Conservation (phyloP, 2,329 filamentous ascomycete species). For the Cladosporium velox region DNA sequence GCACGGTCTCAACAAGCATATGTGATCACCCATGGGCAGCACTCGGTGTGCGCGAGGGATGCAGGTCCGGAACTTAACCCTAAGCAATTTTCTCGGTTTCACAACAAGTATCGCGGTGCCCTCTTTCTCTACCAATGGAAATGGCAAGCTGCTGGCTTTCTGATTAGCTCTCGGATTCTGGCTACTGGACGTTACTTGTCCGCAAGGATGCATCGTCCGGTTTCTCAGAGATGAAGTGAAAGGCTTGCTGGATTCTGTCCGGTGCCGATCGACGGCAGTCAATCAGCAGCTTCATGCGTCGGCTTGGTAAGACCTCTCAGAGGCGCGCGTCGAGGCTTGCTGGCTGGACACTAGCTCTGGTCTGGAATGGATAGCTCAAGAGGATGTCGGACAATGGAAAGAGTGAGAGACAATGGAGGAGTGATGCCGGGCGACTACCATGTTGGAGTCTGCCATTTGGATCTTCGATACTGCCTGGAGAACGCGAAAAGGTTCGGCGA, state of each 20-base stretch:
- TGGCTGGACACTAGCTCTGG: constrained; percentile 73
- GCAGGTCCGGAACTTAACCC: constrained; percentile 92
- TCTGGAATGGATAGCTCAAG: constrained; percentile 59
- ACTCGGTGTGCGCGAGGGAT: constrained; percentile 51
- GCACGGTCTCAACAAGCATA: constrained; percentile 52
- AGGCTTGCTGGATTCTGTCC: constrained; percentile 33
- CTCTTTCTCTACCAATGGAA: constrained; percentile 10
- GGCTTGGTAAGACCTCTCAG: constrained; percentile 72
- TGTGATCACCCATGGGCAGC: constrained; percentile 15
- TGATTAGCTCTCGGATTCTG: constrained; percentile 28
- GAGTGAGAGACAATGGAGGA: constrained; percentile 53
- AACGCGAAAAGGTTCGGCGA: constrained; percentile 23
- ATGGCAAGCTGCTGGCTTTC: constrained; percentile 65
- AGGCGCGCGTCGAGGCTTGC: constrained; percentile 72
- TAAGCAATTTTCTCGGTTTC: constrained; percentile 71
- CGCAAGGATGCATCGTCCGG: constrained; percentile 24
- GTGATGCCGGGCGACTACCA: constrained; percentile 52
- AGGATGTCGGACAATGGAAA: constrained; percentile 40
- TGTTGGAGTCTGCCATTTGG: constrained; percentile 53
- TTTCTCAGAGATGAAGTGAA: constrained; percentile 31
- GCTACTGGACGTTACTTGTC: constrained; percentile 11
- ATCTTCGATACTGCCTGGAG: constrained; percentile 39
- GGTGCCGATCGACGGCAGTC: constrained; percentile 42
- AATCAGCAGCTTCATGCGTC: constrained; percentile 72
- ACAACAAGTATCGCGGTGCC: constrained; percentile 43